phyloP scores from a whole-genome alignment of 73 alveolate genomes.

The Tetrahymena borealis region DNA sequence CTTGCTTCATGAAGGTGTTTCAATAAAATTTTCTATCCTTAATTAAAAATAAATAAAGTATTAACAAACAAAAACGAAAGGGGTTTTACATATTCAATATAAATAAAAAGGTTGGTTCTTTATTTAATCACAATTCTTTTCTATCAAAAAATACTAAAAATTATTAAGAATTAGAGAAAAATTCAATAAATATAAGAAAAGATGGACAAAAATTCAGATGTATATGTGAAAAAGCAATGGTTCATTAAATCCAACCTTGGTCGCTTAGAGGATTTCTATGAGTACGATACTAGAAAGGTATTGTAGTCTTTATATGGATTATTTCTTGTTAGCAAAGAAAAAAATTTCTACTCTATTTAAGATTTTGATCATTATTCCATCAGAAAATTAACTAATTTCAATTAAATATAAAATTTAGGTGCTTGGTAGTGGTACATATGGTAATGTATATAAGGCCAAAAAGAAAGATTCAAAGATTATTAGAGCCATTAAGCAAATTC shows the following conservation, averaged over 20 bases:
- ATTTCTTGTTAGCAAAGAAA: background rate
- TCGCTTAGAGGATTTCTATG: conserved; percentile 30
- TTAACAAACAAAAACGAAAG: no score
- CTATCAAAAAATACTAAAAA: no score
- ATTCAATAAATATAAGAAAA: background rate
- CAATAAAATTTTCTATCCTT: no score
- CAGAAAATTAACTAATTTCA: background rate
- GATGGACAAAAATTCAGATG: conserved; percentile 1
- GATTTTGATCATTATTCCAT: background rate
- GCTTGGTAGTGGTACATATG: conserved; percentile 39
- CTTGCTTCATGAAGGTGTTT: no score
- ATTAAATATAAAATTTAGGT: background rate
- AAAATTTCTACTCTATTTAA: no score
- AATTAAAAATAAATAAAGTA: no score
- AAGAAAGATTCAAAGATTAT: conserved; percentile 10
- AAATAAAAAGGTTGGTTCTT: no score
- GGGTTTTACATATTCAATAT: no score
- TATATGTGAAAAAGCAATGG: conserved; percentile 32
- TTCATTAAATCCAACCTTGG: conserved; percentile 24
- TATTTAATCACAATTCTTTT: no score
- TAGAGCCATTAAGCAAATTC: conserved; percentile 82
- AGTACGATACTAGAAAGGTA: conserved; percentile 34
- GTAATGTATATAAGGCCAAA: conserved; percentile 28
- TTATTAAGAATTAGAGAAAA: no score
- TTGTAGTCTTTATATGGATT: background rate